phyloP scores from a whole-genome alignment of 768 basidiomycete species.

The Termitomyces bulborhizus region DNA sequence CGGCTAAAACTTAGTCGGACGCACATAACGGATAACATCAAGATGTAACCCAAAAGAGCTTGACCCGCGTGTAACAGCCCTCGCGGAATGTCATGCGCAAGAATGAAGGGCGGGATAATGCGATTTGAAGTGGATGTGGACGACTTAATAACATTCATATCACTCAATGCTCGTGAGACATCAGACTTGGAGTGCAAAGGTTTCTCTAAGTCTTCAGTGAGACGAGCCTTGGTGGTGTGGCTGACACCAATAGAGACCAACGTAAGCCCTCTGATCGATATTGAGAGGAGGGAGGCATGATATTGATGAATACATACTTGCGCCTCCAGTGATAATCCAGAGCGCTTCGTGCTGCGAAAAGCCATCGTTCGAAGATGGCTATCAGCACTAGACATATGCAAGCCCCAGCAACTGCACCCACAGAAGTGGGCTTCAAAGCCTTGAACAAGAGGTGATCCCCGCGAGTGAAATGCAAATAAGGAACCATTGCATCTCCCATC shows the following conservation, averaged over 20 bases:
- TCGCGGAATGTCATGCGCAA: constrained; percentile 62
- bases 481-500: constrained; percentile 40
- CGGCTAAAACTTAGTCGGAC: constrained; percentile 16
- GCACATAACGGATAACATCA: constrained; percentile 84
- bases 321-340: constrained; percentile 53
- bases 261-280: constrained; percentile 9
- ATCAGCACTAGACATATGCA: constrained; percentile 66
- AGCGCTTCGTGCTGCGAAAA: constrained; percentile 49
- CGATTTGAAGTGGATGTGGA: constrained; percentile 16
- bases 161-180: background rate
- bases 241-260: background rate
- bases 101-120: constrained; percentile 56
- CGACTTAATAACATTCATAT: background rate
- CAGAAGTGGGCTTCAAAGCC: constrained; percentile 59
- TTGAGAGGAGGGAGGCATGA: background rate
- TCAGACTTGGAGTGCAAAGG: constrained; percentile 1
- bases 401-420: constrained; percentile 69
- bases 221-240: background rate
- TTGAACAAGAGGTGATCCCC: constrained; percentile 66
- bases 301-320: constrained; percentile 34
- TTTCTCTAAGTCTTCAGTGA: constrained; percentile 3
- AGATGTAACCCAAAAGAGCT: constrained; percentile 52
- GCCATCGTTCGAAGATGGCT: constrained; percentile 63
- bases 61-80: constrained; percentile 63
- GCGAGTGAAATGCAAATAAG: constrained; percentile 63